Base-by-base conservation (phyloP, 257 asterid species). In the Ophiorrhiza pumila region DNA sequence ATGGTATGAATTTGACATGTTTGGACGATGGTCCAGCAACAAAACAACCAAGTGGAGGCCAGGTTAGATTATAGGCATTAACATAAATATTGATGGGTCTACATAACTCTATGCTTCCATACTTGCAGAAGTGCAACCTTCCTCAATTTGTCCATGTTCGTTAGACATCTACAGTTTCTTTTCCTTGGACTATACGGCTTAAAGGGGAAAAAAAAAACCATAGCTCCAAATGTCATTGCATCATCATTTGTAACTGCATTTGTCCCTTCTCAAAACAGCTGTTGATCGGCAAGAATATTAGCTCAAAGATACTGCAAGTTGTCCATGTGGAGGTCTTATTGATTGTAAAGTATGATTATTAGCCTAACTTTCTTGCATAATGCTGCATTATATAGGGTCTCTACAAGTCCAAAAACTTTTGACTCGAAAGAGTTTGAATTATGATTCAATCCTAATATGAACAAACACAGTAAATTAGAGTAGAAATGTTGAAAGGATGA, bases 1-100 rank as follows among this genome's bases (percentile, higher is more conserved):
- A 87, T 89, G 89, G 78, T 29, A 41, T 68, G 86, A 78, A 55
- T 74, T 59, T 64, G 89, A 77, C 76, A 79, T 84, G 90, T 82
- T 81, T 80, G 84, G 77, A 49, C 41, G 71, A 35, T 31, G 75
- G 69, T 74, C 74, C 82, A 70, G 56, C 82, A 76, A 47, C 80
- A 75, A 58, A 76, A 47, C 80, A 75, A 58, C 72, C 52, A 45
- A 70, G 82, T 78, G 77, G 80, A 57, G 69, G 79, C 71, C 79
- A 77, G 62, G 61, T 58, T 43, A 71, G 22, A 74, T 79, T 67
- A 71, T 61, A 37, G 42, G 46, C 56, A 59, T 32, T 61, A 37
- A 39, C 57, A 59, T 74, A 60, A 72, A 37, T 13, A 39, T 49
- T 68, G 11, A 34, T 63, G 62, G 39, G 68, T 18, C 52, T 29